phyloP scores from a whole-genome alignment of 129 eudicot genomes.

The Pittosporum tobira region DNA sequence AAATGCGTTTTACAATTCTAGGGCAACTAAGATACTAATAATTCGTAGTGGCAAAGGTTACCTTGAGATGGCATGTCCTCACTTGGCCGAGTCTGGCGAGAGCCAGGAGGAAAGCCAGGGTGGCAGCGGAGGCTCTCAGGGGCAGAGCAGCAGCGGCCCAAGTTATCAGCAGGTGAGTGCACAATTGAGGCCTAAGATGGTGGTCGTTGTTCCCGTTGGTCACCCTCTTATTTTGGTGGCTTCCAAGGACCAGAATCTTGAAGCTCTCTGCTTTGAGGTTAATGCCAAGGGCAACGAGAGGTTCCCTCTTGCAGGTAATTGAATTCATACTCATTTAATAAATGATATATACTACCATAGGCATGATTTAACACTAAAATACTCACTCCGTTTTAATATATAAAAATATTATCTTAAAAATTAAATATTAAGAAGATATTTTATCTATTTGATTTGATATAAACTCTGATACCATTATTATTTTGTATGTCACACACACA shows the following conservation, averaged over 20 bases:
- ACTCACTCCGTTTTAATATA: too few species aligned
- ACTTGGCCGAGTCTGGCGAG: constrained; percentile 9
- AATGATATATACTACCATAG: neutral
- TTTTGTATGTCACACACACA: too few species aligned
- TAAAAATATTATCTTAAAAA: too few species aligned
- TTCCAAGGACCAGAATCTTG: constrained; percentile 41
- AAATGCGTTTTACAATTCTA: constrained; percentile 14
- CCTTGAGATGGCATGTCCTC: constrained; percentile 50
- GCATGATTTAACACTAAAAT: too few species aligned
- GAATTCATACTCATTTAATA: too few species aligned
- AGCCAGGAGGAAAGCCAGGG: constrained; percentile 3
- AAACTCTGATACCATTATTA: too few species aligned
- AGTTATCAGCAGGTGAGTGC: constrained; percentile 44
- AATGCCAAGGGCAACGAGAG: constrained; percentile 35
- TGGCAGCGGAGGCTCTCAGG: neutral
- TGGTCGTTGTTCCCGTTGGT: constrained; percentile 59
- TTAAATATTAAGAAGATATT: too few species aligned
- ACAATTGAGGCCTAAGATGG: constrained; percentile 30
- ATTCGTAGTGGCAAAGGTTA: constrained; percentile 15
- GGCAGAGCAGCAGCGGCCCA: constrained; percentile 11
- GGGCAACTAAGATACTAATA: constrained; percentile 21
- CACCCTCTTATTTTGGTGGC: constrained; percentile 56
- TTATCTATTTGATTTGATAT: too few species aligned
- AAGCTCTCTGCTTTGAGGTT: constrained; percentile 41
- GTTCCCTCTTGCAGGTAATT: constrained; percentile 42